Percentiles rank a stretch among this genome's conserved stretches.
Evolutionary conservation across 495 filamentous ascomycete genomes (phyloP).

Genomic region (Choiromyces venosus): DNA sequence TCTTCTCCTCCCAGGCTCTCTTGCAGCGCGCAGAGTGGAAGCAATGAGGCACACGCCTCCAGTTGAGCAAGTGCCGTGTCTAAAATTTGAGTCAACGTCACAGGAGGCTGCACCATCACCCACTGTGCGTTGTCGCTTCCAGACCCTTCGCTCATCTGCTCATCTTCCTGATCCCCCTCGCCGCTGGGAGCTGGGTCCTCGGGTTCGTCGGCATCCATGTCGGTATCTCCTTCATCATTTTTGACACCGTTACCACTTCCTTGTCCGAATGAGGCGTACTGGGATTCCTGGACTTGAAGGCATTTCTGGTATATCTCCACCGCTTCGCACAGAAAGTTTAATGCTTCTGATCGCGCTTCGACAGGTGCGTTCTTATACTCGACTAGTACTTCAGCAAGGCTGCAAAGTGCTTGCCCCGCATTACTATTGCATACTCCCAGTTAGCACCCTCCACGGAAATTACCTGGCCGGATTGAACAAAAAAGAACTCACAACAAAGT

Average conservation of each 20-base stretch:
- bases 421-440: conserved; percentile 28
- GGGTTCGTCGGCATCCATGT: conserved; percentile 4
- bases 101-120: conserved; percentile 21
- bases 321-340: conserved; percentile 22
- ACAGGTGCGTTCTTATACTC: conserved; percentile 24
- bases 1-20: conserved; percentile 14
- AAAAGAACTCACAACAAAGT: conserved; percentile 29
- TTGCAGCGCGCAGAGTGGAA: conserved; percentile 11
- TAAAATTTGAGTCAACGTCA: conserved; percentile 26
- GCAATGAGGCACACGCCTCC: conserved; percentile 19
- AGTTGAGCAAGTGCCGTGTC: conserved; percentile 23
- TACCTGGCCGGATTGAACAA: background rate
- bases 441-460: conserved; percentile 10
- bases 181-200: background rate
- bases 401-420: conserved; percentile 34
- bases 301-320: conserved; percentile 31
- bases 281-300: conserved; percentile 21
- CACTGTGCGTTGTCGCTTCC: conserved; percentile 22
- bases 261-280: background rate
- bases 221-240: background rate
- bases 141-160: conserved; percentile 20
- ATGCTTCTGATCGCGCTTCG: conserved; percentile 19
- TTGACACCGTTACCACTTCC: background rate
- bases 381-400: conserved; percentile 27
- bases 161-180: conserved; percentile 7